These are phyloP conservation scores for Fusarium sp. DNA, from an alignment of 2,329 filamentous ascomycete genomes.

Conservation along the genomic window DNA sequence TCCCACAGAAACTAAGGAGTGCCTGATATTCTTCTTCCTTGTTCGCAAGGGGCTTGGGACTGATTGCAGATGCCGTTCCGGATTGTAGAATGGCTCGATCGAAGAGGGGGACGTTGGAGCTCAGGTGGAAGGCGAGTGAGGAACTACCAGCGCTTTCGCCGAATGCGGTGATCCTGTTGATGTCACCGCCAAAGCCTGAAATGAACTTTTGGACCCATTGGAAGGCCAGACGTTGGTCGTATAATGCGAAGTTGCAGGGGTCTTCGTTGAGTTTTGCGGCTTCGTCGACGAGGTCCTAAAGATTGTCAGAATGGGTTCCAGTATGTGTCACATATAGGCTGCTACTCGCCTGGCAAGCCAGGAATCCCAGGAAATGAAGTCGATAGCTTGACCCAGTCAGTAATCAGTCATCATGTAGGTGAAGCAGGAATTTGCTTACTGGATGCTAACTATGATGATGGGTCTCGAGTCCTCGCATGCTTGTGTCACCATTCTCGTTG, in stretches of 20 bases:
- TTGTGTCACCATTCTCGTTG: background rate
- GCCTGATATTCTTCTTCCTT: background rate
- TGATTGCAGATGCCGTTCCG: background rate
- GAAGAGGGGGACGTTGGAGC: background rate
- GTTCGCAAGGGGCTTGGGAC: background rate
- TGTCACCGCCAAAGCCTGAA: background rate
- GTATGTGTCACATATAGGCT: background rate
- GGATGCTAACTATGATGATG: background rate
- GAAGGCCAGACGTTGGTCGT: background rate
- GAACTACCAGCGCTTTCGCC: background rate
- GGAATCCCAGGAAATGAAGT: background rate
- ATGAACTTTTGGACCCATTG: background rate
- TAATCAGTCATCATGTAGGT: background rate
- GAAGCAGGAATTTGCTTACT: background rate
- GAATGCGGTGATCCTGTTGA: background rate
- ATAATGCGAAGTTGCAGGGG: background rate
- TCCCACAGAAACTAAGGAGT: background rate
- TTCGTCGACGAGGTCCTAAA: background rate
- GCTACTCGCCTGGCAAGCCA: background rate
- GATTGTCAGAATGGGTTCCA: background rate
- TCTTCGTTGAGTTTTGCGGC: background rate
- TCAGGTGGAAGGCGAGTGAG: background rate
- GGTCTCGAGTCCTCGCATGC: background rate
- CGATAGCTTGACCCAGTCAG: background rate
- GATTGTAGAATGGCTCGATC: background rate